Base-by-base conservation (phyloP, 169 alveolate genomes). In the Babesia divergens region DNA sequence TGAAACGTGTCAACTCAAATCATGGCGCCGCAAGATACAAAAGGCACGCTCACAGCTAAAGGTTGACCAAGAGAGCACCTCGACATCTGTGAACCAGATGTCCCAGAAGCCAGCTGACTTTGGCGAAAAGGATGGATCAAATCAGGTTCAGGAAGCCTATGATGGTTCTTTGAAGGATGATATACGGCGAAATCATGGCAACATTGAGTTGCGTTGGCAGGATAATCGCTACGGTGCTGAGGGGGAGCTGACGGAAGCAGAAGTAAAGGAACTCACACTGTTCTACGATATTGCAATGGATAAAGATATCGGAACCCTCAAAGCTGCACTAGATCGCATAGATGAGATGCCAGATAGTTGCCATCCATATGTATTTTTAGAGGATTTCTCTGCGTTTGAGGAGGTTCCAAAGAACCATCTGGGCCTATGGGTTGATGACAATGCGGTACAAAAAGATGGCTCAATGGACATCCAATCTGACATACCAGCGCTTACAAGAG, bases 1-100 rank as follows among this genome's bases (percentile, higher is more conserved):
- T 13, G 86, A 77, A 43, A 58, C 67, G 26, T 77, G 86, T 54
- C 86, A 77, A 52, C 64, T 77, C 38, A 62, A 67, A 40, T n/a
- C 72, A 29, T 77, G 86, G 86, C 62, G 72, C 29, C 32, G 72
- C 22, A 66, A 55, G 37, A 26, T 77, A 20, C 82, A 77, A 56
- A 77, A 56, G 43, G 72, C 64, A 22, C 71, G 65, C 29, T 24
- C 50, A 37, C 84, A 64, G 22, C 64, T 53, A 37, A 77, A 68
- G 54, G 20, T 53, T 13, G 69, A 74, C 29, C 60, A 26, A 1
- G 84, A 74, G 22, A 55, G 42, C 31, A 26, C 24, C 35, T n/a
- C n/a, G 47, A 8, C 51, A 4, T 55, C 65, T 14, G 37, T 6
- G 34, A 26, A 22, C 14, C 2, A 6, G n/a, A 32, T 22, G 9